phyloP scores from a whole-genome alignment of 805 yeast species.

The Spathaspora arborariae region DNA sequence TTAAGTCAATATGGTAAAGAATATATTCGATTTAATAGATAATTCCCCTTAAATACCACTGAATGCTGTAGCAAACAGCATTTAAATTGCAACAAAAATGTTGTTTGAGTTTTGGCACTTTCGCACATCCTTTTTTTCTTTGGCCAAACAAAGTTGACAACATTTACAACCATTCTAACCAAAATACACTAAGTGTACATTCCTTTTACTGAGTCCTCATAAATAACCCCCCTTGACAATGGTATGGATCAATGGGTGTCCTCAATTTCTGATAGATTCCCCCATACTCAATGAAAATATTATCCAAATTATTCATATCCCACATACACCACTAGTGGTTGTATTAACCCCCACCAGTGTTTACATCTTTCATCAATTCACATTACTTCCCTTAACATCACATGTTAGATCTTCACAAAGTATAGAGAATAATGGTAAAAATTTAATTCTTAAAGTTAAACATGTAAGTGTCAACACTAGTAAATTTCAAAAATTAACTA shows the following conservation, averaged over 20 bases:
- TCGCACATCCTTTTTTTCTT: too few species aligned
- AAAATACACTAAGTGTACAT: background rate
- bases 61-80: too few species aligned
- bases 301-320: constrained; percentile 19
- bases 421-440: constrained; percentile 44
- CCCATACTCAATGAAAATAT: constrained; percentile 14
- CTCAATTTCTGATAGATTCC: constrained; percentile 25
- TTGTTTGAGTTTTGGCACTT: too few species aligned
- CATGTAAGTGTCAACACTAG: constrained; percentile 33
- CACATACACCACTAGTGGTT: constrained; percentile 25
- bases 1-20: too few species aligned
- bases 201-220: background rate
- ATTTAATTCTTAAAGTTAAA: constrained; percentile 38
- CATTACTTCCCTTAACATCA: constrained; percentile 42
- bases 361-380: constrained; percentile 25
- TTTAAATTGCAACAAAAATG: too few species aligned
- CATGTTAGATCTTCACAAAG: constrained; percentile 44
- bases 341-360: constrained; percentile 28
- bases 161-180: background rate
- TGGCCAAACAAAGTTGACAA: too few species aligned
- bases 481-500: constrained; percentile 22
- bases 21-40: too few species aligned
- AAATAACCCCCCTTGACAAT: constrained; percentile 10
- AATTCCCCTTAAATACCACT: too few species aligned
- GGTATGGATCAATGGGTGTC: constrained; percentile 36